phyloP scores from a whole-genome alignment of 768 basidiomycete species.

The Russula sp. region DNA sequence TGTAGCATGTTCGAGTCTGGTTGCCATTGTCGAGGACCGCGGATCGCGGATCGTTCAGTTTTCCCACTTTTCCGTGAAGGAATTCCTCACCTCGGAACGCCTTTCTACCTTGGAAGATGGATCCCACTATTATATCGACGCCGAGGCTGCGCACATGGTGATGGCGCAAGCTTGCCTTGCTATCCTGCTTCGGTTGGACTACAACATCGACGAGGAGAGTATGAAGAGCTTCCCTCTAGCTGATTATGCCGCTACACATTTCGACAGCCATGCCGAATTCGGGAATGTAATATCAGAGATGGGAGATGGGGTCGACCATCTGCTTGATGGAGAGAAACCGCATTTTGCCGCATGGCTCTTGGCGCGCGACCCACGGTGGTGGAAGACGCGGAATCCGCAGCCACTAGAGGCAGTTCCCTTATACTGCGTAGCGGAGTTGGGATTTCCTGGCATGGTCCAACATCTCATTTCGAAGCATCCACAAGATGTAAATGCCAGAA shows the following conservation, averaged over 20 bases:
- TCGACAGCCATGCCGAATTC: background rate
- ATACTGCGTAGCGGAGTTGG: too few relatives aligned
- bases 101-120: background rate
- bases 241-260: background rate
- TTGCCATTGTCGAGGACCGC: background rate
- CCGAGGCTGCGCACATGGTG: background rate
- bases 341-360: background rate
- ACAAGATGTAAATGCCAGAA: too few relatives aligned
- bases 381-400: too few relatives aligned
- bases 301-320: background rate
- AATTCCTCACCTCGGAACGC: constrained; percentile 2
- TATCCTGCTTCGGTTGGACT: background rate
- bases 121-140: background rate
- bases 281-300: background rate
- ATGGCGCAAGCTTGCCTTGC: background rate
- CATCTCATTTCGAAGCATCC: background rate
- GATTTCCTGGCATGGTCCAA: too few relatives aligned
- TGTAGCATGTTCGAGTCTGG: background rate
- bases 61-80: constrained; percentile 4
- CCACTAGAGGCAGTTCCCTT: too few relatives aligned
- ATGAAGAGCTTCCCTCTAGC: background rate
- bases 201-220: background rate
- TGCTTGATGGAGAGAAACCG: background rate
- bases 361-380: too few relatives aligned
- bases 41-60: constrained; percentile 1